phyloP scores from a whole-genome alignment of 2,329 filamentous ascomycete species.

The Ceratocystis destructans region DNA sequence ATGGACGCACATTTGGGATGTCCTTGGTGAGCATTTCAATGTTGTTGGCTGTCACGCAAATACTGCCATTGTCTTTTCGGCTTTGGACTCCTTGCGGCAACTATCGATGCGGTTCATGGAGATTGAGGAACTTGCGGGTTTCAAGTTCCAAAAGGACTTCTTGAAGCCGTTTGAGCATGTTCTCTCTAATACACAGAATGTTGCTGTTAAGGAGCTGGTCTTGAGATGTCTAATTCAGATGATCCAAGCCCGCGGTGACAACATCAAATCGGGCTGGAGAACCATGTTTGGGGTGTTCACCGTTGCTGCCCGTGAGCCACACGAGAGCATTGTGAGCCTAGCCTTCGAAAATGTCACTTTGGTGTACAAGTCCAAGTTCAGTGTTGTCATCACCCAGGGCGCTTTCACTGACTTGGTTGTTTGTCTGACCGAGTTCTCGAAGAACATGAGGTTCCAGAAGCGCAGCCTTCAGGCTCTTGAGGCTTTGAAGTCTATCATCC shows the following conservation, averaged over 20 bases:
- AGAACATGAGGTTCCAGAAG: slow-evolving; percentile 97
- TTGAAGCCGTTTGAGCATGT: slow-evolving; percentile 97
- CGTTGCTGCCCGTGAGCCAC: slow-evolving; percentile 80
- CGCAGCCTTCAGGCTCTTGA: slow-evolving; percentile 95
- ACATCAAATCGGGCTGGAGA: slow-evolving; percentile 94
- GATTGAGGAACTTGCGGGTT: slow-evolving; percentile 90
- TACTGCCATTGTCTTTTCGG: slow-evolving; percentile 94
- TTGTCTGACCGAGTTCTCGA: slow-evolving; percentile 94
- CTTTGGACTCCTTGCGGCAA: slow-evolving; percentile 85
- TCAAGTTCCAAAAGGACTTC: slow-evolving; percentile 99
- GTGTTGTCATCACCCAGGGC: slow-evolving; percentile 88
- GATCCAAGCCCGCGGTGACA: slow-evolving; percentile 93
- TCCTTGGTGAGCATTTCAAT: slow-evolving; percentile 97
- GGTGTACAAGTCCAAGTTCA: slow-evolving; percentile 90
- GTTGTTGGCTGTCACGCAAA: slow-evolving; percentile 93
- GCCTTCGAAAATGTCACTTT: slow-evolving; percentile 94
- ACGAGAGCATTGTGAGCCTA: slow-evolving; percentile 85
- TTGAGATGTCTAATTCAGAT: slow-evolving; percentile 94
- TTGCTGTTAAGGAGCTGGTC: slow-evolving; percentile 95
- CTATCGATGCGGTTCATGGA: slow-evolving; percentile 98
- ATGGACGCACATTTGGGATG: slow-evolving; percentile 95
- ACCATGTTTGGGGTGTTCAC: slow-evolving; percentile 99
- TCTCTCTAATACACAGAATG: slow-evolving; percentile 79
- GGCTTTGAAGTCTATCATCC: slow-evolving; percentile 81
- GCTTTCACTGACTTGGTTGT: slow-evolving; percentile 94